Evolutionary conservation across 352 stramenopile species (phyloP).

Genomic region (Phytophthora crassamura): DNA sequence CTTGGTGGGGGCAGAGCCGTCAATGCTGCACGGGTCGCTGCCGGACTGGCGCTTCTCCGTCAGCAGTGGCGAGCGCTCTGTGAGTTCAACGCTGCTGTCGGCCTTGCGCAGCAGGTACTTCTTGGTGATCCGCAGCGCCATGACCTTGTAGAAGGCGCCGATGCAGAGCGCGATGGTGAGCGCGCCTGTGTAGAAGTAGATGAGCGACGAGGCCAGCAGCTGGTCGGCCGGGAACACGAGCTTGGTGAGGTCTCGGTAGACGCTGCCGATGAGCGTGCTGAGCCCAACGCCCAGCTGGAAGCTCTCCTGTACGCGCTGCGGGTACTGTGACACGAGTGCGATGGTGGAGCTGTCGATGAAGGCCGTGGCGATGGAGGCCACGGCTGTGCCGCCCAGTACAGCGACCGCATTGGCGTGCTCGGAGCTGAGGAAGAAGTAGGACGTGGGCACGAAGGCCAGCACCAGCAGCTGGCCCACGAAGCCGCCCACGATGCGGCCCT

Average conservation of each 20-base stretch:
- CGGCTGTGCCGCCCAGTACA: conserved; percentile 69
- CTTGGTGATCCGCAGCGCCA: conserved; percentile 61
- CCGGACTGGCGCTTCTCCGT: conserved; percentile 30
- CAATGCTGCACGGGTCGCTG: conserved; percentile 24
- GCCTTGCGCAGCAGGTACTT: conserved; percentile 49
- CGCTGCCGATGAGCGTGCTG: conserved; percentile 80
- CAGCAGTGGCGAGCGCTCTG: conserved; percentile 59
- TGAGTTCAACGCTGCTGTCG: conserved; percentile 59
- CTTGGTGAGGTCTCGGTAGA: conserved; percentile 88
- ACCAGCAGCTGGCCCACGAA: conserved; percentile 78
- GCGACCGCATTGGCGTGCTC: conserved; percentile 72
- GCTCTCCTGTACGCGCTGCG: conserved; percentile 76
- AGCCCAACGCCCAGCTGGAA: conserved; percentile 86
- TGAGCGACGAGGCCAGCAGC: conserved; percentile 70
- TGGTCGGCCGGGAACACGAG: conserved; percentile 69
- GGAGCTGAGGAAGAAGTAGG: conserved; percentile 73
- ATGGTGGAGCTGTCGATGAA: conserved; percentile 89
- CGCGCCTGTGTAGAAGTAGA: conserved; percentile 87
- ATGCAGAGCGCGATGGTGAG: conserved; percentile 85
- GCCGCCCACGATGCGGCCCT: conserved; percentile 76
- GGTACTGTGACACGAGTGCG: conserved; percentile 83
- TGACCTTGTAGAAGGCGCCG: conserved; percentile 72
- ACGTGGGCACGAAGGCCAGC: conserved; percentile 78
- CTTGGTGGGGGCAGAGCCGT: conserved; percentile 49
- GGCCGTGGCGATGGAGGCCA: conserved; percentile 74